phyloP scores from a whole-genome alignment of 768 basidiomycete genomes.

The Tylopilus subfusipes region DNA sequence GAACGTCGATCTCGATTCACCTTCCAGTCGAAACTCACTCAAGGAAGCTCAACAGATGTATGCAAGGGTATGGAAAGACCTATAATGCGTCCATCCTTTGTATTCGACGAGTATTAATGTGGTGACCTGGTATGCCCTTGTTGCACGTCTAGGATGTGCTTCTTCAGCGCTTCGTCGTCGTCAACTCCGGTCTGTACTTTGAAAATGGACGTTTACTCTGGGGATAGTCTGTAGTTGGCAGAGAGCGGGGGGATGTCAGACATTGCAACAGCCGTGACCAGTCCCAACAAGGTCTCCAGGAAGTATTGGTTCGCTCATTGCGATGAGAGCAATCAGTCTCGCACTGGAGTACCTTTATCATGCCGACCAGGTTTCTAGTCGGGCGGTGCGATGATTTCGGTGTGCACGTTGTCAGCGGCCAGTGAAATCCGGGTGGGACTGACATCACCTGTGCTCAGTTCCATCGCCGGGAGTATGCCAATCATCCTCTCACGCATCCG shows the following conservation, averaged over 20 bases:
- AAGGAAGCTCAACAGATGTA: slow-evolving; percentile 22
- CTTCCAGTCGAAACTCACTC: slow-evolving; percentile 8
- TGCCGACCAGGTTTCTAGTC: neutral
- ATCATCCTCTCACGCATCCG: too few relatives aligned
- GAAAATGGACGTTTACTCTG: slow-evolving; percentile 21
- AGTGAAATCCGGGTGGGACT: neutral
- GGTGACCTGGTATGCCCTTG: slow-evolving; percentile 16
- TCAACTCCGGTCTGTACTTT: slow-evolving; percentile 28
- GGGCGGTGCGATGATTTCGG: neutral
- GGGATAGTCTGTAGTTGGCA: neutral
- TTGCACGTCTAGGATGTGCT: slow-evolving; percentile 30
- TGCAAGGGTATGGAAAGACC: slow-evolving; percentile 29
- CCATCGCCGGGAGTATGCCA: too few relatives aligned
- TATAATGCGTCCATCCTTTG: neutral
- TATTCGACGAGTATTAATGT: neutral
- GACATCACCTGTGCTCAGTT: neutral
- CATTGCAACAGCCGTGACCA: neutral
- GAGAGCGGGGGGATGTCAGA: neutral
- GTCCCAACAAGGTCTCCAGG: neutral
- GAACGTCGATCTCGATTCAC: neutral
- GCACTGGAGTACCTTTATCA: neutral
- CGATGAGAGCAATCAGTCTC: neutral
- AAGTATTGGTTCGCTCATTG: neutral
- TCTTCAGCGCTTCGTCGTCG: slow-evolving; percentile 25
- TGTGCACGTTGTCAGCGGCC: neutral